A percentile compares a stretch with the other conserved stretches of the same genome.
These are phyloP conservation scores for Pilasporangium apinafurcum DNA, from an alignment of 352 stramenopile species.

Conservation along the genomic window DNA sequence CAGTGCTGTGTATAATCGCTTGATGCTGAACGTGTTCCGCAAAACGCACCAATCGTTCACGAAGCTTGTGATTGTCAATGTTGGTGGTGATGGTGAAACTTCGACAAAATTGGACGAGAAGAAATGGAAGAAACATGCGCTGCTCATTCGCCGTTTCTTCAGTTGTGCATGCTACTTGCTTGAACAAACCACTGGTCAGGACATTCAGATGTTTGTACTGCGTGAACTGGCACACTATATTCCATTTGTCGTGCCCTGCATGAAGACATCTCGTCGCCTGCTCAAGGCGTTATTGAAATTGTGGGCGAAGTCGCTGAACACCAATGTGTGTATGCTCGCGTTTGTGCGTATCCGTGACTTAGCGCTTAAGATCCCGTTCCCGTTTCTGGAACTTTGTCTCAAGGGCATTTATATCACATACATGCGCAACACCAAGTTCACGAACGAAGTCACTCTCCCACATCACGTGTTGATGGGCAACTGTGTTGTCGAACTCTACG, in stretches of 20 bases:
- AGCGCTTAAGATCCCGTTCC: constrained; percentile 92
- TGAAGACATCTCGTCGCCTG: constrained; percentile 56
- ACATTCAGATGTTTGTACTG: constrained; percentile 81
- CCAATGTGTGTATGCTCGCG: constrained; percentile 84
- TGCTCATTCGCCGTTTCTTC: constrained; percentile 90
- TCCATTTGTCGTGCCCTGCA: constrained; percentile 55
- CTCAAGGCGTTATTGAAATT: constrained; percentile 84
- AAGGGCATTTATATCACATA: constrained; percentile 96
- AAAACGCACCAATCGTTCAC: constrained; percentile 85
- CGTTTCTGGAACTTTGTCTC: constrained; percentile 94
- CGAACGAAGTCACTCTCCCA: constrained; percentile 77
- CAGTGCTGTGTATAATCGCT: constrained; percentile 91
- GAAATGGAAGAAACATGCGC: constrained; percentile 74
- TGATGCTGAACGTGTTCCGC: constrained; percentile 93
- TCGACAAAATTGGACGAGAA: constrained; percentile 59
- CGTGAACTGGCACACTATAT: constrained; percentile 76
- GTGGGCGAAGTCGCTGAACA: constrained; percentile 80
- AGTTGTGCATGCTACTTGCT: constrained; percentile 91
- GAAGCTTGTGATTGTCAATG: constrained; percentile 53
- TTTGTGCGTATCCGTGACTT: constrained; percentile 96
- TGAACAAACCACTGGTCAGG: constrained; percentile 71
- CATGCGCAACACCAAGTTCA: constrained; percentile 95
- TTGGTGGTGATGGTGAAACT: constrained; percentile 6
- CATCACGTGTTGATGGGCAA: constrained; percentile 93
- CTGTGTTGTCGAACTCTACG: constrained; percentile 98